Conservation (phyloP, 2,329 filamentous ascomycete species). For the Penicillium sp. region DNA sequence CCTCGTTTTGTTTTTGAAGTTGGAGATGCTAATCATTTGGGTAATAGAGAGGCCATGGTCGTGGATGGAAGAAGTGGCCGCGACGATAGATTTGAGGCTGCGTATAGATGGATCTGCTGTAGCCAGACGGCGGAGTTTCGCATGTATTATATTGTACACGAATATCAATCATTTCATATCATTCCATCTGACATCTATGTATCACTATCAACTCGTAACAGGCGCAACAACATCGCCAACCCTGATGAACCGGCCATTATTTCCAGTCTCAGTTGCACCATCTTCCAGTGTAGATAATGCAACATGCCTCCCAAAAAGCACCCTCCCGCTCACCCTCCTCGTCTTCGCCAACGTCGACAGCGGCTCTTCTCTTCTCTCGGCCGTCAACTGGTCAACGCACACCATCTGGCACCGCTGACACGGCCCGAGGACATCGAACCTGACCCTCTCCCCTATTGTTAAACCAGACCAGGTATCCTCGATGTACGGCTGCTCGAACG, state of each 20-base stretch:
- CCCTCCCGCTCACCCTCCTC: conserved; percentile 74
- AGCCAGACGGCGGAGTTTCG: too few relatives aligned
- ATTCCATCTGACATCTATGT: not conserved
- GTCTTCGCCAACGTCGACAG: conserved; percentile 87
- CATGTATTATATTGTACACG: too few relatives aligned
- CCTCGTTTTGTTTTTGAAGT: conserved; percentile 5
- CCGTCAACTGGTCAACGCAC: conserved; percentile 83
- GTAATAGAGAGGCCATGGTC: conserved; percentile 62
- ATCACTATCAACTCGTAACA: too few relatives aligned
- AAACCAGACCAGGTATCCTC: conserved; percentile 76
- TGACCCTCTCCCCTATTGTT: conserved; percentile 53
- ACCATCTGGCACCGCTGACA: conserved; percentile 96
- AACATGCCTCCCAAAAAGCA: conserved; percentile 82
- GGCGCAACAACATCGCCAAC: conserved; percentile 39
- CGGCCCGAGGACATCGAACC: conserved; percentile 65
- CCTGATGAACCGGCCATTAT: conserved; percentile 27
- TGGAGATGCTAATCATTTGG: conserved; percentile 7
- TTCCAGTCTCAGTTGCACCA: conserved; percentile 12
- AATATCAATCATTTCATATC: too few relatives aligned
- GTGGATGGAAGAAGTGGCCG: conserved; percentile 72
- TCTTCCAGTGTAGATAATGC: conserved; percentile 28
- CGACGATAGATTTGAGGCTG: conserved; percentile 40
- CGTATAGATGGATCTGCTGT: too few relatives aligned
- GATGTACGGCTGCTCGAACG: conserved; percentile 58
- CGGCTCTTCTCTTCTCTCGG: conserved; percentile 73